A percentile compares a stretch with the other conserved stretches of the same genome.
phyloP scores from a whole-genome alignment of 1,284 basidiomycete genomes.

The Cutaneotrichosporon sp. region DNA sequence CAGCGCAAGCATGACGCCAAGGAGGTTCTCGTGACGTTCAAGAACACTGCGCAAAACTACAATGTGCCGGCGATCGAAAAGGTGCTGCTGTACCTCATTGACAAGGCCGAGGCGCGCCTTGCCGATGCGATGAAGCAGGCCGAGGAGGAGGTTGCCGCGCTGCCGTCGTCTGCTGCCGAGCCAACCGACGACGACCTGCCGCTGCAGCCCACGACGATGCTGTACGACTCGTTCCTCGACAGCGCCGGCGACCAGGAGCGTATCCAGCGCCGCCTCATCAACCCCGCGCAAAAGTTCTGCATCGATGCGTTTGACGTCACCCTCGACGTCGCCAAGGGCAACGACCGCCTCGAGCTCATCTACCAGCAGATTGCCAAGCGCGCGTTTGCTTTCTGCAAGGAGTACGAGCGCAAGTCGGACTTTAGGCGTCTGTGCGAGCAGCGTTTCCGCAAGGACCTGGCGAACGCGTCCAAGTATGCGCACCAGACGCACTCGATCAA shows the following conservation, averaged over 20 bases:
- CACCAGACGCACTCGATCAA: constrained; percentile 98
- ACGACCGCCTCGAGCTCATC: constrained; percentile 84
- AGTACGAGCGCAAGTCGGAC: constrained; percentile 91
- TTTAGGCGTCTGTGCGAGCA: constrained; percentile 97
- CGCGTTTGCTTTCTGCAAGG: constrained; percentile 94
- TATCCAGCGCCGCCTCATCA: constrained; percentile 91
- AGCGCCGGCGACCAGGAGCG: constrained; percentile 79
- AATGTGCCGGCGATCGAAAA: constrained; percentile 86
- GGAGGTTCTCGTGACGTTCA: constrained; percentile 87
- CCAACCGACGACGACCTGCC: constrained; percentile 42
- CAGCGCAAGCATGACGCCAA: constrained; percentile 90
- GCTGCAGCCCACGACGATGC: constrained; percentile 43
- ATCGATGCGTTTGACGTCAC: constrained; percentile 98
- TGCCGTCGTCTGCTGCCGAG: constrained; percentile 58
- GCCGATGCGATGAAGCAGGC: constrained; percentile 73
- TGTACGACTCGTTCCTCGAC: constrained; percentile 45
- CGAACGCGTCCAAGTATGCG: constrained; percentile 92
- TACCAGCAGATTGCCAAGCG: constrained; percentile 97
- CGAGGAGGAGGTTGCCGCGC: constrained; percentile 70
- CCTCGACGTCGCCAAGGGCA: constrained; percentile 95
- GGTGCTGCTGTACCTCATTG: constrained; percentile 85
- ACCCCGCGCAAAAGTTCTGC: constrained; percentile 95
- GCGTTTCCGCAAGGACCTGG: constrained; percentile 78
- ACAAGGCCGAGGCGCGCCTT: constrained; percentile 81
- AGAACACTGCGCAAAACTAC: constrained; percentile 91